Percentiles rank a stretch among this genome's conserved stretches.
Evolutionary conservation across 371 early-diverging fungal species (phyloP).

Genomic region (Rhizopus stolonifer): DNA sequence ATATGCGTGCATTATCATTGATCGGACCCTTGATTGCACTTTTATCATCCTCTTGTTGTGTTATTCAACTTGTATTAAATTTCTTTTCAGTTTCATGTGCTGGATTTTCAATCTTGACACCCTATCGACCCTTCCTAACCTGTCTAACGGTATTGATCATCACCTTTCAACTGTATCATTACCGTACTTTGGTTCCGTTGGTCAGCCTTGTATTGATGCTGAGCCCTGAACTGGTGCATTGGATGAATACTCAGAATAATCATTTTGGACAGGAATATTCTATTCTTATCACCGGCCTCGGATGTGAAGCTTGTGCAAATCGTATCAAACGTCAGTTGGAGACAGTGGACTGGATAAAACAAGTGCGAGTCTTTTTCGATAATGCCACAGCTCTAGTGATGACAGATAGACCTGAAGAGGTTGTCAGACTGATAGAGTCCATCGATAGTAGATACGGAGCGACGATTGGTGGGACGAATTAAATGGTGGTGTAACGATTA

Average conservation of each 20-base stretch:
- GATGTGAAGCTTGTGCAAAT: slow-evolving; percentile 54
- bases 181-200: slow-evolving; percentile 13
- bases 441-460: slow-evolving; percentile 24
- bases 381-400: slow-evolving; percentile 34
- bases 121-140: slow-evolving; percentile 39
- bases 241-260: slow-evolving; percentile 8
- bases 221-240: slow-evolving; percentile 39
- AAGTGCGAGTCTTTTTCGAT: slow-evolving; percentile 38
- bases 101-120: slow-evolving; percentile 55
- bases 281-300: slow-evolving; percentile 43
- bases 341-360: slow-evolving; percentile 24
- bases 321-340: slow-evolving; percentile 39
- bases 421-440: slow-evolving; percentile 6
- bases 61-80: slow-evolving; percentile 56
- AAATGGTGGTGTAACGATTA: slow-evolving; percentile 2
- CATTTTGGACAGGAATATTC: slow-evolving; percentile 19
- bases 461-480: slow-evolving; percentile 5
- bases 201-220: slow-evolving; percentile 28
- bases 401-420: not conserved
- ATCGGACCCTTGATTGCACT: slow-evolving; percentile 34
- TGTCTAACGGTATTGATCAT: slow-evolving; percentile 27
- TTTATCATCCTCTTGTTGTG: slow-evolving; percentile 54
- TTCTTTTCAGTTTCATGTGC: slow-evolving; percentile 55
- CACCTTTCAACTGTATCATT: slow-evolving; percentile 20
- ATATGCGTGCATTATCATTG: not conserved